Evolutionary conservation across 2,329 filamentous ascomycete genomes (phyloP), one percentile per base, ranked within the genome.

Genomic region (Pyrenophora tritici-repentis): DNA sequence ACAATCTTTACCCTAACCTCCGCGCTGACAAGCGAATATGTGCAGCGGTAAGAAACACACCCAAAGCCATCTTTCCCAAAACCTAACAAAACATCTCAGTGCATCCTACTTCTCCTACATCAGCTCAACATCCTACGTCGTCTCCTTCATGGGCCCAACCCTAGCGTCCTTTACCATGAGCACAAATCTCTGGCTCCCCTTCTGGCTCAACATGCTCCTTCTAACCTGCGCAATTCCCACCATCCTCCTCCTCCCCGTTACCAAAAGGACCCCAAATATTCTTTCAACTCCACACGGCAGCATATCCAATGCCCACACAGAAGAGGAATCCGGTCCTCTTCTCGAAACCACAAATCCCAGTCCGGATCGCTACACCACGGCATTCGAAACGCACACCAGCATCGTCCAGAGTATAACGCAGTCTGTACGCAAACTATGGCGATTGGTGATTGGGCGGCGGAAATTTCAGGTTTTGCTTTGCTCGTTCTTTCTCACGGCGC

Each of bases 31-130:
- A 48, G 48, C 32, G 68, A 71, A 41, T 69, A 72, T 53, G 65
- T 71, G 9, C 58, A 72, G 40, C 53, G 67, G 69, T 67, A 33
- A 47, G 61, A 20, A 37, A 42, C 6, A 13, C 17, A 14, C 17
- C 1, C 39, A 14, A 33, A 16, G 26, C n/a, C 35, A 5, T 24
- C 14, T 20, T 4, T 3, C 14, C 17, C 2, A 31, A 20, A 40
- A 17, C 22, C 16, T 37, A 13, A 20, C 12, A 9, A 17, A 2
- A 17, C 16, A 37, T 4, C 6, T 20, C 34, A 73, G 69, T 6
- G 68, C 71, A 32, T 70, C 70, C 1, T 70, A 70, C 53, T 72
- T 73, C 42, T 72, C 70, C 0, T 72, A 72, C 35, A 63, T 73
- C 32, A 68, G 62, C 41, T 71, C 68, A 1, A 68, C 61, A 3